Conservation (phyloP, 106 monocot genomes). For the Iris macrosiphon region DNA sequence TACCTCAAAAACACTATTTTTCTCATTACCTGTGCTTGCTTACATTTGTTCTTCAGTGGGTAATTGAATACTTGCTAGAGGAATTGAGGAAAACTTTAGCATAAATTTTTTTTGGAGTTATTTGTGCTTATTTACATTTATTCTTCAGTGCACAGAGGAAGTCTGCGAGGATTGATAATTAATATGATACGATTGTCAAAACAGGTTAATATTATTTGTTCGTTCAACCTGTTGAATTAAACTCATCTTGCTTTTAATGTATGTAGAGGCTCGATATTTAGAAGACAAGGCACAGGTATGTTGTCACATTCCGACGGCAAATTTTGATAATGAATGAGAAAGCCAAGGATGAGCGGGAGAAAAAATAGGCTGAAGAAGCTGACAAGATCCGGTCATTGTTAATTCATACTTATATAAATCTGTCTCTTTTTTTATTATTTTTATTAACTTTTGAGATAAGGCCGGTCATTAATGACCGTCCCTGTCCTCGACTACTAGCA, state of each 20-base stretch:
- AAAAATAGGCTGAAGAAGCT: slow-evolving; percentile 57
- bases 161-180: slow-evolving; percentile 43
- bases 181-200: slow-evolving; percentile 61
- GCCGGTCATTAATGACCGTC: too few relatives aligned
- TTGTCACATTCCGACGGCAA: slow-evolving; percentile 51
- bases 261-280: slow-evolving; percentile 59
- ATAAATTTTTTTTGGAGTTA: neutral
- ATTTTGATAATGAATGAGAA: slow-evolving; percentile 48
- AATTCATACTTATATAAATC: too few relatives aligned
- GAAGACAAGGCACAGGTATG: slow-evolving; percentile 44
- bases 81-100: slow-evolving; percentile 13
- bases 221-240: neutral
- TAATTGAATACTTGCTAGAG: too few relatives aligned
- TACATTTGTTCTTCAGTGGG: too few relatives aligned
- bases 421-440: too few relatives aligned
- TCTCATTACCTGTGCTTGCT: too few relatives aligned
- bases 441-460: too few relatives aligned
- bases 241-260: neutral
- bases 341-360: slow-evolving; percentile 76
- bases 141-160: slow-evolving; percentile 65
- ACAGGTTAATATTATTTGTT: slow-evolving; percentile 31
- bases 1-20: too few relatives aligned
- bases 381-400: slow-evolving; percentile 37
- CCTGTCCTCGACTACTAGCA: too few relatives aligned
- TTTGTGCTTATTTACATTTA: neutral